Base-by-base conservation (phyloP, 345 rosid genomes). In the Citrus cavaleriei region DNA sequence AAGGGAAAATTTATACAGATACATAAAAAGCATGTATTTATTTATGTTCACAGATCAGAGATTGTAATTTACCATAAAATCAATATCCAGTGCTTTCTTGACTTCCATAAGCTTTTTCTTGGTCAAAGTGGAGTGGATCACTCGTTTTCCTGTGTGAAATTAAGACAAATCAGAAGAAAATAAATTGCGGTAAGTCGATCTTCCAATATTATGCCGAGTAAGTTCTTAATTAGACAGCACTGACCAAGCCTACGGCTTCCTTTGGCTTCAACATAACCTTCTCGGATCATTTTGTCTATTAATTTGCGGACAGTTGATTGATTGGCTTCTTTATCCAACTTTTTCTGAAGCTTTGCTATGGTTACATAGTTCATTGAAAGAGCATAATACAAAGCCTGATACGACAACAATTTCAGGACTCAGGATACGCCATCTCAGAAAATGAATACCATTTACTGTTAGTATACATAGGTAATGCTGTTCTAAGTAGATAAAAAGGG, bases 311-410 rank as follows among this genome's bases (percentile, higher is more conserved):
- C 92, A 13, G 86, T 82, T 6, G 78, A 62, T 84, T 83, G 99
- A 72, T 84, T 93, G 67, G 90, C 94, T 84, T 91, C 92, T 75
- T 95, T 94, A 13, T 88, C 87, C 74, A 96, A 88, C 93, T 88
- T 87, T 80, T 68, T 87, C 79, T 89, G 98, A 80, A 96, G 98
- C 89, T 89, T 93, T 67, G 91, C 37, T 58, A 85, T 67, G 3
- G 95, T 91, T 73, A 94, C 88, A 72, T 91, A 91, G 21, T 86
- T 84, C 99, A 96, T 83, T 2, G 92, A 95, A 82, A 96, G 99
- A 82, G 90, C 87, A 66, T 93, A 93, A 84, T 85, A 93, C 77
- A 96, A 77, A 71, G 97, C 99, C 98, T 92, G 85, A 38, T 73
- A 69, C 62, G 57, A 35, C 42, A 66, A 58, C 22, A 64, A 72